Base-by-base conservation (phyloP, 1,139 yeast species). In the Yamadazyma membranifaciens region DNA sequence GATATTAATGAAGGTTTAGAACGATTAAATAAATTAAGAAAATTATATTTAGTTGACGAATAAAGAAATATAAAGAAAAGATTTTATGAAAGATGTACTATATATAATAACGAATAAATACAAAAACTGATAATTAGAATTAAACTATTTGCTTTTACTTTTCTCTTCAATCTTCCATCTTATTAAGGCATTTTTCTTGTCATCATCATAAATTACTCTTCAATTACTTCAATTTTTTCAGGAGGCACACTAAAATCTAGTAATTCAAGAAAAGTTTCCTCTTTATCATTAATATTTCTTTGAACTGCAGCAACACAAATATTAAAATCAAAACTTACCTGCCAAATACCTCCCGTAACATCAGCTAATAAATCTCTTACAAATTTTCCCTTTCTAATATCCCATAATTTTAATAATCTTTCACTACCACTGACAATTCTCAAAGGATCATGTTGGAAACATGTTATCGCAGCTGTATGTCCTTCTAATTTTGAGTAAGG, bases 301-400 rank as follows among this genome's bases (percentile, higher is more conserved):
- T 83, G 87, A n/a, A 91, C 95, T 0, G 98, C 98, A 15, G 95
- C 94, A 30, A 92, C 88, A 56, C 98, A 86, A 39, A 92, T 73
- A 45, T 86, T 77, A 47, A 81, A 80, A 58, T 88, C 95, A 56
- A 89, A 87, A 50, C 87, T 78, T 1, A 92, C 96, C 54, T 94
- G 96, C 98, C 98, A 92, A 25, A 92, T 89, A 26, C 88, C 85
- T 6, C 87, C 89, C 13, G 89, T 76, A 24, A 83, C 83, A 57
- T 86, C 95, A 3, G 78, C 72, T 42, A 89, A 68, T 43, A 92
- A 65, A 52, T 89, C 92, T 44, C 94, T 75, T 5, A 88, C 80
- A 47, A 84, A 77, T 50, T 73, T 72, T 0, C 98, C 98, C 2
- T 83, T 80, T 50, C 80, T 75, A 28, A 88, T 78, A 57, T 92